Conservation (phyloP, 176 grass and related monocot genomes). For the Hyparrhenia diplandra region DNA sequence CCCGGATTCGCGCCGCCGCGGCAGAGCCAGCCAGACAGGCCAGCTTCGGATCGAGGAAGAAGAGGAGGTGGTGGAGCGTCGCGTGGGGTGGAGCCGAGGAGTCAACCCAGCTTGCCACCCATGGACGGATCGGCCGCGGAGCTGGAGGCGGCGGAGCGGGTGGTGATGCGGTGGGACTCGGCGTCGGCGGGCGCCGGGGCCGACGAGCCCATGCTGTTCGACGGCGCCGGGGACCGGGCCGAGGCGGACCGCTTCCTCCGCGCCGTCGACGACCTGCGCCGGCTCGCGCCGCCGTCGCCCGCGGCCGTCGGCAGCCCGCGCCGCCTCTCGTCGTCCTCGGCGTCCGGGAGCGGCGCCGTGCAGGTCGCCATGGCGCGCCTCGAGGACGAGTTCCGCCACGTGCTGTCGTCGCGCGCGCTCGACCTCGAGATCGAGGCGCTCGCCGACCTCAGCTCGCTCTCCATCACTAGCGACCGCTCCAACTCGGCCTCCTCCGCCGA, state of each 20-base stretch:
- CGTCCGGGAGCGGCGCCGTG: conserved; percentile 1
- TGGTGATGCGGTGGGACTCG: conserved; percentile 55
- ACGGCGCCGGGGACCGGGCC: conserved; percentile 30
- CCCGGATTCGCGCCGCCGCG: conserved; percentile 55
- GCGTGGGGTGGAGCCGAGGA: conserved; percentile 16
- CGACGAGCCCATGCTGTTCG: conserved; percentile 58
- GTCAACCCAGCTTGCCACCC: conserved; percentile 27
- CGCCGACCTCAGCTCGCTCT: conserved; percentile 49
- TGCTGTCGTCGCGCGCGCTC: conserved; percentile 51
- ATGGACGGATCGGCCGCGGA: conserved; percentile 57
- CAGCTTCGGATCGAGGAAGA: conserved; percentile 23
- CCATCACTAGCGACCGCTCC: conserved; percentile 40
- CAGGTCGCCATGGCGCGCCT: conserved; percentile 73
- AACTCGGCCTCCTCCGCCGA: conserved; percentile 22
- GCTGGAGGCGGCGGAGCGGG: conserved; percentile 57
- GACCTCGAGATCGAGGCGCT: conserved; percentile 62
- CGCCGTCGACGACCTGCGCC: conserved; percentile 61
- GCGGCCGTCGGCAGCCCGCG: conserved; percentile 47
- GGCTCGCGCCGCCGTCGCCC: conserved; percentile 37
- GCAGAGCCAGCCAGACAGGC: conserved; percentile 4
- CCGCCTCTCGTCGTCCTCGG: conserved; percentile 35
- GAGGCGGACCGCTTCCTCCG: conserved; percentile 64
- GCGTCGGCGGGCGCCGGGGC: conserved; percentile 5
- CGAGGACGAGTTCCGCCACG: conserved; percentile 78
- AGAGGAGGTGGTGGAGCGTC: neutral